Percentiles rank a stretch among this genome's conserved stretches.
These are phyloP conservation scores for Suillus cothurnatus DNA, from an alignment of 768 basidiomycete species.

Conservation along the genomic window DNA sequence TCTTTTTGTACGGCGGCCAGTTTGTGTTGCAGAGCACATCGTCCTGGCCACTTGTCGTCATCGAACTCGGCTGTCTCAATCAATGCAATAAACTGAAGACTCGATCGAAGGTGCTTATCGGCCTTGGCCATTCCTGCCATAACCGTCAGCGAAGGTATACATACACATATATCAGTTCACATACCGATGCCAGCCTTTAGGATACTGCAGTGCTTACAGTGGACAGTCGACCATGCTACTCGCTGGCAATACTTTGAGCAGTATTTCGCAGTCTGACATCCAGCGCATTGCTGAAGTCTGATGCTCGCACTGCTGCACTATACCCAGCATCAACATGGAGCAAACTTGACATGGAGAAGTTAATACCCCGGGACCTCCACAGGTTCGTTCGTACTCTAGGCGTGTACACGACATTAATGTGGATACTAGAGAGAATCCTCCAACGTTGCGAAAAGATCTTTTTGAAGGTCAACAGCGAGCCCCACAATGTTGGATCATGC, in stretches of 20 bases:
- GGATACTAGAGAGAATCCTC: slow-evolving; percentile 1
- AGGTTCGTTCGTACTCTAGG: background rate
- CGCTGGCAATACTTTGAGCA: slow-evolving; percentile 1
- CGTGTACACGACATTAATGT: background rate
- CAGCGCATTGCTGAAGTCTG: slow-evolving; percentile 3
- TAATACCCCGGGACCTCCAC: background rate
- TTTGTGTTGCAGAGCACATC: background rate
- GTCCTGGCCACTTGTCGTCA: slow-evolving; percentile 1
- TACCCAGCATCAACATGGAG: background rate
- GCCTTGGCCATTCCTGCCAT: slow-evolving; percentile 4
- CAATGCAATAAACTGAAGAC: background rate
- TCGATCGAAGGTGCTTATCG: background rate
- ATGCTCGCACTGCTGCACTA: slow-evolving; percentile 1
- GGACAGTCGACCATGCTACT: background rate
- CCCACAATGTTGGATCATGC: background rate
- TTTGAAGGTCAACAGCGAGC: slow-evolving; percentile 2
- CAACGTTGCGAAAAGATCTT: background rate
- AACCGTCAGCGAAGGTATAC: background rate
- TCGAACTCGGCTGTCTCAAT: background rate
- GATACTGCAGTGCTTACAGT: background rate
- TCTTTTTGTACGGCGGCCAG: background rate
- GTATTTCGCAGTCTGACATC: slow-evolving; percentile 1
- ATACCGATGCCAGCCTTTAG: background rate
- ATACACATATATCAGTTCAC: background rate
- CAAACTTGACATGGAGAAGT: background rate